These are phyloP conservation scores for Quercus agrifolia DNA, from an alignment of 306 rosid species.

Conservation along the genomic window DNA sequence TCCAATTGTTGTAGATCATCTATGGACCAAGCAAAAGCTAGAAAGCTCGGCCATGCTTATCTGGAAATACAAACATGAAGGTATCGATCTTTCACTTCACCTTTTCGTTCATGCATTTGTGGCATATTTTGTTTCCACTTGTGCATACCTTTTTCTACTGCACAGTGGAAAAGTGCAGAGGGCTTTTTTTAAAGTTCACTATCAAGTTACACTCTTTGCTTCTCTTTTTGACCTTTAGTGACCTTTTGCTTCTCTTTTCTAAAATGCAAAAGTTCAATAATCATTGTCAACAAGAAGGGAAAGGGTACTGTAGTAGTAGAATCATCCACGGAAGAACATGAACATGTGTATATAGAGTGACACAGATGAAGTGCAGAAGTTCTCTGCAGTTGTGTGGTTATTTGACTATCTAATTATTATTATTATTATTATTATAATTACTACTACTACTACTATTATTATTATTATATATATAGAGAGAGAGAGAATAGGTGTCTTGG, in stretches of 20 bases:
- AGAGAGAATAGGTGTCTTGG: too few species aligned
- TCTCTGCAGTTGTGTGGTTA: too few species aligned
- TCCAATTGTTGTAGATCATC: neutral
- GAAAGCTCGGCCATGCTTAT: too few species aligned
- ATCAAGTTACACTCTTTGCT: neutral
- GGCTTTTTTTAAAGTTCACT: neutral
- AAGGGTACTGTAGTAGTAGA: neutral
- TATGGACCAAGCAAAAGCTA: neutral
- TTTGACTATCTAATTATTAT: too few species aligned
- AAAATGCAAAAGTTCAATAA: too few species aligned
- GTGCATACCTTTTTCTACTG: neutral
- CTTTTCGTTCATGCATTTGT: neutral
- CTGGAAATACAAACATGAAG: neutral
- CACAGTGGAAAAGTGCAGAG: slow-evolving; percentile 13
- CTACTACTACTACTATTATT: too few species aligned
- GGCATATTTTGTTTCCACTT: neutral
- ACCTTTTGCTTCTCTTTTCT: too few species aligned
- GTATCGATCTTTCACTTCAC: neutral
- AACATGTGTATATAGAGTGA: too few species aligned
- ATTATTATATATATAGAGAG: too few species aligned
- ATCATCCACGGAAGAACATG: too few species aligned
- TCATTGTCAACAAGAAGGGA: neutral
- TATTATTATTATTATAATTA: too few species aligned
- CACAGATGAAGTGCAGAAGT: too few species aligned
- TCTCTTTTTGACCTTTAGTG: neutral